These are phyloP conservation scores for Wickerhamiella azyma DNA, from an alignment of 805 yeast species.

Conservation along the genomic window DNA sequence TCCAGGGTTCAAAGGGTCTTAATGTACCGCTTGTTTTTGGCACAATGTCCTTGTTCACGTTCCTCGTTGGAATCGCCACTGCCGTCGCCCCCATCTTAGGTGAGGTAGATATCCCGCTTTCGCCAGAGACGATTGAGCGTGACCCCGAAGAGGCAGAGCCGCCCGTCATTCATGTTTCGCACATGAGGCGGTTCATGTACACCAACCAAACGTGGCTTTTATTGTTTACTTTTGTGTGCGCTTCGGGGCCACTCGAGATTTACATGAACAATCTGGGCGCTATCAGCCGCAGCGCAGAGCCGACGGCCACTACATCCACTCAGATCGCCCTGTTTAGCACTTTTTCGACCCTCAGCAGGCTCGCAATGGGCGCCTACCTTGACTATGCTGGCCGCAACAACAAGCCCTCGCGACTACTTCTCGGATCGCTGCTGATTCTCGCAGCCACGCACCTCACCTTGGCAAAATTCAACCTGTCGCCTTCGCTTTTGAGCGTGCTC, in stretches of 20 bases:
- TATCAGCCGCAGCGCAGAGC: slow-evolving; percentile 34
- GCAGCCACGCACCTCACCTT: slow-evolving; percentile 27
- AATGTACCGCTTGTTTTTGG: slow-evolving; percentile 12
- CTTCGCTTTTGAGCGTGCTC: slow-evolving; percentile 17
- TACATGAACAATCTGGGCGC: slow-evolving; percentile 75
- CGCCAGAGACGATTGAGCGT: slow-evolving; percentile 20
- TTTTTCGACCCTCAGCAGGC: slow-evolving; percentile 57
- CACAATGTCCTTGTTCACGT: slow-evolving; percentile 17
- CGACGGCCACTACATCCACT: slow-evolving; percentile 18
- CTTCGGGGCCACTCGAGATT: slow-evolving; percentile 76
- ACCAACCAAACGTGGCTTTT: slow-evolving; percentile 37
- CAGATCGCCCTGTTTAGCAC: slow-evolving; percentile 48
- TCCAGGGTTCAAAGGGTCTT: not conserved
- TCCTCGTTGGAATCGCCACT: slow-evolving; percentile 18
- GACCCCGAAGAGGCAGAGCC: slow-evolving; percentile 17
- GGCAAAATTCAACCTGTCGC: slow-evolving; percentile 14
- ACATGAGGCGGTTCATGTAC: slow-evolving; percentile 19
- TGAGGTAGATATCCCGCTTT: slow-evolving; percentile 12
- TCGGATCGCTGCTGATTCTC: slow-evolving; percentile 26
- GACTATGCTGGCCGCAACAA: slow-evolving; percentile 37
- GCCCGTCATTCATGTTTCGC: slow-evolving; percentile 13
- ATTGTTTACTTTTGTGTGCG: slow-evolving; percentile 47
- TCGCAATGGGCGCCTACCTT: slow-evolving; percentile 51
- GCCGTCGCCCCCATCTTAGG: slow-evolving; percentile 18
- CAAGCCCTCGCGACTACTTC: slow-evolving; percentile 22